Evolutionary conservation across 2,329 filamentous ascomycete genomes (phyloP), one percentile per base, ranked within the genome.

Genomic region (Scedosporium dehoogii): DNA sequence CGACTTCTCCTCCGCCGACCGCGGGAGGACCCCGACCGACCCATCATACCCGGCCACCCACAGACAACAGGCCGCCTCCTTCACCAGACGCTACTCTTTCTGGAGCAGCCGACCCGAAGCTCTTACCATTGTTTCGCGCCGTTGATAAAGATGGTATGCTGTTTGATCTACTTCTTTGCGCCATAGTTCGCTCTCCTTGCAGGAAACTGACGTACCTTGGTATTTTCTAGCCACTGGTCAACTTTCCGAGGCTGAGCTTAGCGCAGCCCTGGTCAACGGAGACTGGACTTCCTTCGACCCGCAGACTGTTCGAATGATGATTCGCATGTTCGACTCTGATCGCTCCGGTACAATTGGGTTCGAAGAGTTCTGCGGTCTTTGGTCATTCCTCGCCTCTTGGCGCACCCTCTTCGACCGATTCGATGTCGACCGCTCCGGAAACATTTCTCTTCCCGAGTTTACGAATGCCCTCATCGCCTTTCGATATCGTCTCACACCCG

Each of bases 261-360:
- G 90, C 9, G 88, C 90, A 1, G 94, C 94, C 21, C 85, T 99
- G 5, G 92, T 97, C 64, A 99, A 99, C 72, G 93, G 92, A 62
- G 94, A 99, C 80, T 97, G 91, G 85, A 91, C 91, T 1, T 85
- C 91, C 4, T 99, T 99, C 73, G 92, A 99, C 75, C 83, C 87
- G 4, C 90, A 96, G 69, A 99, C 94, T 1, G 92, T 97, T 67
- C 89, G 89, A 71, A 96, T 97, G 91, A 97, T 99, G 92, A 97
- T 99, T 68, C 89, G 92, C 72, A 97, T 99, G 94, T 99, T 99
- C 76, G 93, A 97, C 77, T 90, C 89, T 63, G 90, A 97, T 76
- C 88, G 90, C 68, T 89, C 85, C 65, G 92, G 92, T 60, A 90
- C 89, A 14, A 96, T 99, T 73, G 92, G 89, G 65, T 97, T 96